These are phyloP conservation scores for Fusarium musae DNA, from an alignment of 2,329 filamentous ascomycete species.

Conservation along the genomic window DNA sequence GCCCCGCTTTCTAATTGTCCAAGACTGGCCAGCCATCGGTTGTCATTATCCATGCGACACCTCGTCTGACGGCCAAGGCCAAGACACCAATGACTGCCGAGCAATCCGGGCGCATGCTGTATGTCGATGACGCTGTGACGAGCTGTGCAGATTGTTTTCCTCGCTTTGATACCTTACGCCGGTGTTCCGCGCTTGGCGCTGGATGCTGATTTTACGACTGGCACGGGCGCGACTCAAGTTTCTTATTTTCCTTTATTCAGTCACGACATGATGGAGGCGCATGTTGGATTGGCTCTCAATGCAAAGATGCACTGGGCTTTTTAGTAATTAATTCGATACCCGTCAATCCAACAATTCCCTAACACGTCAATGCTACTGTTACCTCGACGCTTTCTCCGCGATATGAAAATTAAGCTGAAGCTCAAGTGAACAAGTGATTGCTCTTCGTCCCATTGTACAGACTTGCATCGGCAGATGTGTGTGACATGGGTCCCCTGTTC, in stretches of 20 bases:
- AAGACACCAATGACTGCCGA: conserved; percentile 37
- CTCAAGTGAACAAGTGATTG: background rate
- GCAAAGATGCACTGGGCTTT: conserved; percentile 42
- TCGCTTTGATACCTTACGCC: conserved; percentile 33
- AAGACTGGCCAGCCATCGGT: conserved; percentile 21
- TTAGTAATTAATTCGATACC: conserved; percentile 47
- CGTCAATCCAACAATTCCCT: conserved; percentile 44
- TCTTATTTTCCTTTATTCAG: conserved; percentile 35
- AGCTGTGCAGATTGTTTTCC: conserved; percentile 22
- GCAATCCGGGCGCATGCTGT: conserved; percentile 25
- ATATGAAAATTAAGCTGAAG: background rate
- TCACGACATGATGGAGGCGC: conserved; percentile 35
- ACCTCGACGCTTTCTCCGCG: background rate
- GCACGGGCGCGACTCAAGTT: conserved; percentile 18
- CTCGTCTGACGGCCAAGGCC: conserved; percentile 33
- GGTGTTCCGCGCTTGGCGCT: conserved; percentile 29
- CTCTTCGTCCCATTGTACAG: background rate
- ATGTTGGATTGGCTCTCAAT: conserved; percentile 42
- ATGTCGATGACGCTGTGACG: conserved; percentile 16
- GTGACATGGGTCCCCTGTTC: background rate
- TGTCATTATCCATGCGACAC: conserved; percentile 19
- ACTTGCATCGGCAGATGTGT: conserved; percentile 24
- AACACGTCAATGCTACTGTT: background rate
- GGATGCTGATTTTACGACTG: conserved; percentile 37
- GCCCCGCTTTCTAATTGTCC: conserved; percentile 27